Evolutionary conservation across 73 alveolate genomes (phyloP).

Genomic region (Paramecium primaurelia): DNA sequence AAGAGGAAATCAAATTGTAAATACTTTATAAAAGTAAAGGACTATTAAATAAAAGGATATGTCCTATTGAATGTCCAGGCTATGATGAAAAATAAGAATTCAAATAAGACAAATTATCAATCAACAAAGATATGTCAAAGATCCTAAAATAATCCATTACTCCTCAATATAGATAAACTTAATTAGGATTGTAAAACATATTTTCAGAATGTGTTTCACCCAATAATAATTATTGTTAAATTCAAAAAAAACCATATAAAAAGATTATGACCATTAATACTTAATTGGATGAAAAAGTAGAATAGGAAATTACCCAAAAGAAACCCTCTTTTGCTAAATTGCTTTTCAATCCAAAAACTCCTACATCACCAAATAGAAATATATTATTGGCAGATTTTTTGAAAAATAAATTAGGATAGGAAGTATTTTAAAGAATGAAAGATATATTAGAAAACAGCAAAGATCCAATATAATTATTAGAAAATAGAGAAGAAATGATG

Average conservation of each 20-base stretch:
- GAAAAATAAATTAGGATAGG: conserved; percentile 38
- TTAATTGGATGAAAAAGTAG: conserved; percentile 25
- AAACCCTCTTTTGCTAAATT: conserved; percentile 44
- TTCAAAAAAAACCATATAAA: neutral
- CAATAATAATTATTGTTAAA: neutral
- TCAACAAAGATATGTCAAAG: neutral
- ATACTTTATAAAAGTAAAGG: neutral
- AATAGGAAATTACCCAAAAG: conserved; percentile 24
- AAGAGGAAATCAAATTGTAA: neutral
- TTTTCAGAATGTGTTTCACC: conserved; percentile 47
- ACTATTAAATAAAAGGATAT: neutral
- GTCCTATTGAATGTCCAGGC: conserved; percentile 23
- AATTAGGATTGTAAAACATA: neutral
- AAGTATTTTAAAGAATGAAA: conserved; percentile 40
- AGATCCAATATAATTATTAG: conserved; percentile 47
- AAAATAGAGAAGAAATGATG: conserved; percentile 9
- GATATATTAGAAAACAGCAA: conserved; percentile 44
- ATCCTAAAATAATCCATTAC: neutral
- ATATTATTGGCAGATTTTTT: conserved; percentile 51
- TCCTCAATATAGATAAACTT: neutral
- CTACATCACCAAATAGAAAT: conserved; percentile 55
- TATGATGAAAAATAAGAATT: neutral
- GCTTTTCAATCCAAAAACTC: conserved; percentile 38
- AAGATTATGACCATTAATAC: conserved; percentile 45
- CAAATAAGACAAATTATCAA: neutral